phyloP scores from a whole-genome alignment of 148 eudicot species.

The Rhododendron griersonianum region DNA sequence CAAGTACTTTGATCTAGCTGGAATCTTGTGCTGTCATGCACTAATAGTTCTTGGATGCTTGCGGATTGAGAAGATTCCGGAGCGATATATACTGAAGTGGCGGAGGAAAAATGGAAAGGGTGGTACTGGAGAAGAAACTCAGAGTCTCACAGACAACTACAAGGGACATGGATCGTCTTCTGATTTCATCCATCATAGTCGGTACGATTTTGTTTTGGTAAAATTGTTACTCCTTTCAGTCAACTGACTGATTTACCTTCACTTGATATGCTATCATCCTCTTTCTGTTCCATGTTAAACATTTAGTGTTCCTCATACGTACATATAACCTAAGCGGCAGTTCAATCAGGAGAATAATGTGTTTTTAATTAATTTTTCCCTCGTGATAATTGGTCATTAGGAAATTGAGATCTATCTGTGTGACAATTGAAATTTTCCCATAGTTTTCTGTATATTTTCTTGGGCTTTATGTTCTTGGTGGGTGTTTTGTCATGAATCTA shows the following conservation, averaged over 20 bases:
- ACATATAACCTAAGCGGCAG: background rate
- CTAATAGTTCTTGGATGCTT: background rate
- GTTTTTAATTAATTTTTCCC: background rate
- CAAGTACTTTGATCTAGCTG: background rate
- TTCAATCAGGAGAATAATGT: background rate
- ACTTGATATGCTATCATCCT: background rate
- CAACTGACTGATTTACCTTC: background rate
- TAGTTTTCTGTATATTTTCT: background rate
- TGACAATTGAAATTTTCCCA: background rate
- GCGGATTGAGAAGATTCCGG: background rate
- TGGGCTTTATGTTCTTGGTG: background rate
- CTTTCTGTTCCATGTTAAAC: background rate
- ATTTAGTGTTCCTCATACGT: background rate
- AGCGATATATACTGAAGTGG: background rate
- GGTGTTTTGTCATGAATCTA: background rate
- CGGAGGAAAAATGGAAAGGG: background rate
- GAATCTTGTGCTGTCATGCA: conserved; percentile 8
- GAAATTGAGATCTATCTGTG: no score
- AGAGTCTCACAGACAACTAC: background rate
- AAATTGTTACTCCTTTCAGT: background rate
- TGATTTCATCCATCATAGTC: background rate
- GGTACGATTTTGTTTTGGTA: background rate
- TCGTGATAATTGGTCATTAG: background rate
- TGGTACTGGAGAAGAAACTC: background rate
- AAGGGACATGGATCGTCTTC: background rate